A percentile compares a stretch with the other conserved stretches of the same genome.
Evolutionary conservation across 352 stramenopile species (phyloP).

Genomic region (Phytophthora capsici): DNA sequence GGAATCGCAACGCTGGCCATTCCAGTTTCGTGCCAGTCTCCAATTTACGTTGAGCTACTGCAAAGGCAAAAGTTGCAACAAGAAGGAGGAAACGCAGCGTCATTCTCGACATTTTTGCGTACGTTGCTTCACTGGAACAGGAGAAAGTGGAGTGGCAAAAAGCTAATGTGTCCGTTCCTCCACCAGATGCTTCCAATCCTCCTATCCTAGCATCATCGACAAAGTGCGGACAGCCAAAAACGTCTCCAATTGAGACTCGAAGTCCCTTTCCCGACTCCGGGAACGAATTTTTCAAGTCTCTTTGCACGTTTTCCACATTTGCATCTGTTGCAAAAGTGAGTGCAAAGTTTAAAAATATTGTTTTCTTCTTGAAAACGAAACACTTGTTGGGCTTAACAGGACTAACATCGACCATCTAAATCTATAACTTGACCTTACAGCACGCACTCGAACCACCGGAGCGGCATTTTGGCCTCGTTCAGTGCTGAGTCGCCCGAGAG

Average conservation of each 20-base stretch:
- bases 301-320: background rate
- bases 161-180: conserved; percentile 2
- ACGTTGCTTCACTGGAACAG: background rate
- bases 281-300: conserved; percentile 2
- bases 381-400: no score
- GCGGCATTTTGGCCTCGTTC: conserved; percentile 49
- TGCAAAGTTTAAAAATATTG: no score
- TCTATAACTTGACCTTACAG: conserved; percentile 18
- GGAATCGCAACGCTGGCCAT: conserved; percentile 33
- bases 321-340: background rate
- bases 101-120: background rate
- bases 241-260: background rate
- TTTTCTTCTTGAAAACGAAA: background rate
- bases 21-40: conserved; percentile 8
- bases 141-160: conserved; percentile 2
- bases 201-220: conserved; percentile 7
- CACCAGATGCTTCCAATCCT: conserved; percentile 2
- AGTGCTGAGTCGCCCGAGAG: conserved; percentile 51
- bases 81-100: conserved; percentile 1
- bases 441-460: conserved; percentile 69
- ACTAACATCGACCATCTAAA: background rate
- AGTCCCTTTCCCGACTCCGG: background rate
- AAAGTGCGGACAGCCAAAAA: conserved; percentile 2
- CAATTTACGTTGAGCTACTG: conserved; percentile 3
- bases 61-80: background rate